Evolutionary conservation across 2,329 filamentous ascomycete species (phyloP).

Genomic region (Aspergillus intermedius): DNA sequence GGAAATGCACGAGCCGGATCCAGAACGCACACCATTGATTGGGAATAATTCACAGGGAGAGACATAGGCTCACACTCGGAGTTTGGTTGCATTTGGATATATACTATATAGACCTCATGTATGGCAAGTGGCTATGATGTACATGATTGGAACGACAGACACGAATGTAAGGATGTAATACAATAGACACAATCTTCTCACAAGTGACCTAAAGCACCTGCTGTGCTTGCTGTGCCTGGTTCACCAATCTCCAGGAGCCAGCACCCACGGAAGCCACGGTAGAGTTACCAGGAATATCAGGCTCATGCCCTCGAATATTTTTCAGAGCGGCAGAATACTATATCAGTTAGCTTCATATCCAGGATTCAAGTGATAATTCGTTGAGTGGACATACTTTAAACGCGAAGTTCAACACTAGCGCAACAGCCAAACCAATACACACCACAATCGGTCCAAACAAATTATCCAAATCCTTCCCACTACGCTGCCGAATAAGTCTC

Average conservation of each 20-base stretch:
- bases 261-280: not conserved
- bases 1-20: conserved; percentile 4
- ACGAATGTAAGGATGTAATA: not conserved
- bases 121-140: not conserved
- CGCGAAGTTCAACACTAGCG: conserved; percentile 78
- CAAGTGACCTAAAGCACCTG: not conserved
- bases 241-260: not conserved
- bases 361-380: not conserved
- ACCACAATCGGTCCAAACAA: conserved; percentile 77
- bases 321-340: conserved; percentile 26
- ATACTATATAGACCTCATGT: not conserved
- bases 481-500: conserved; percentile 74
- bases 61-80: not conserved
- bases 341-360: conserved; percentile 9
- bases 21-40: not conserved
- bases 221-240: not conserved
- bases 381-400: conserved; percentile 54
- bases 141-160: not conserved
- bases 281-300: not conserved
- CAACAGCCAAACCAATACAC: conserved; percentile 68
- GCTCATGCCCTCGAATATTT: not conserved
- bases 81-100: not conserved
- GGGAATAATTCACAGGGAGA: not conserved
- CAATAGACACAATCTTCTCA: not conserved
- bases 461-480: conserved; percentile 90